Conservation (phyloP, 2,329 filamentous ascomycete species). For the Colletotrichum sojae region DNA sequence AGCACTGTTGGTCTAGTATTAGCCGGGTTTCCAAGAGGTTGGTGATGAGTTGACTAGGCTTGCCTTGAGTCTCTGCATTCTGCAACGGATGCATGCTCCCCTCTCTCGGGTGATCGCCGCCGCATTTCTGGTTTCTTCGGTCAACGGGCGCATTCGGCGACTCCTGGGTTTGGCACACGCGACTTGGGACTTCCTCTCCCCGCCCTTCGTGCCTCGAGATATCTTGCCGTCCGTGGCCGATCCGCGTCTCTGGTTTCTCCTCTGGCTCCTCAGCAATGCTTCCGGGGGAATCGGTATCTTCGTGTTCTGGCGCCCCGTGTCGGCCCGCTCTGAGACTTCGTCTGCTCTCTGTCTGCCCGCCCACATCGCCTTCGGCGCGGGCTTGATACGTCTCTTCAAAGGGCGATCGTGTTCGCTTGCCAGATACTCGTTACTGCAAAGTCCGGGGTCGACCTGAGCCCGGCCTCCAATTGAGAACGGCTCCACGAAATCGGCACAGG, state of each 20-base stretch:
- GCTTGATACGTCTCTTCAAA: not conserved
- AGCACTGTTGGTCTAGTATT: slow-evolving; percentile 51
- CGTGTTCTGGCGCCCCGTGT: not conserved
- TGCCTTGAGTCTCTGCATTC: slow-evolving; percentile 60
- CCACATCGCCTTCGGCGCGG: not conserved
- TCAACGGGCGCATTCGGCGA: slow-evolving; percentile 40
- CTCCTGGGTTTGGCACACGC: not conserved
- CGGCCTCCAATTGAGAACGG: not conserved
- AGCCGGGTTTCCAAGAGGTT: not conserved
- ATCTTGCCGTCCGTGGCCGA: not conserved
- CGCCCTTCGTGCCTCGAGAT: not conserved
- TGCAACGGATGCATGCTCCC: slow-evolving; percentile 61
- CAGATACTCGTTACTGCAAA: not conserved
- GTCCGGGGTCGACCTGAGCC: not conserved
- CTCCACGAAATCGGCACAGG: not conserved
- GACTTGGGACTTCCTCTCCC: not conserved
- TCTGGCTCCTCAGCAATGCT: not conserved
- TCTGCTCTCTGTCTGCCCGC: not conserved
- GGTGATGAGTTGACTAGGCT: slow-evolving; percentile 41
- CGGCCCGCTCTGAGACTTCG: not conserved
- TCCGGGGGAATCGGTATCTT: not conserved
- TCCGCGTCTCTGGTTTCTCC: not conserved
- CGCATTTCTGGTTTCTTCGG: slow-evolving; percentile 46
- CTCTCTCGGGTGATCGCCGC: slow-evolving; percentile 53
- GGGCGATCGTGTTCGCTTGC: not conserved